Evolutionary conservation across 192 early-diverging fungal genomes (phyloP), one percentile per base, ranked within the genome.

Genomic region (Coemansia sp.): DNA sequence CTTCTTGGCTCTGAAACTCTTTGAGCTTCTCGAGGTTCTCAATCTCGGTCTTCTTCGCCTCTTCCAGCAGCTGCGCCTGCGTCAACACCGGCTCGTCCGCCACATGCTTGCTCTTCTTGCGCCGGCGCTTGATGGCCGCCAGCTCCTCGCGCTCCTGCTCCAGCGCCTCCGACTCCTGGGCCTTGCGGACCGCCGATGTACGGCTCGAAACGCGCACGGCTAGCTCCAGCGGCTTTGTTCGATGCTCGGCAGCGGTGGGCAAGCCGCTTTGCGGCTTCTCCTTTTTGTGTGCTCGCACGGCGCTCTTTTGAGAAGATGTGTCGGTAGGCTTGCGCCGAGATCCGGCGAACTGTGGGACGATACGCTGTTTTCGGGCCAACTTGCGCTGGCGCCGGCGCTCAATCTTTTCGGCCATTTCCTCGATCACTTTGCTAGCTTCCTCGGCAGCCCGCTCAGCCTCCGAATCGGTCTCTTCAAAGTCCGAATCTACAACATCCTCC

Each of bases 381-480:
- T 58, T 75, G 51, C 72, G 64, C 49, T 58, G 50, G 9, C 50
- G 38, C 34, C 58, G 31, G 22, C 65, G 65, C 43, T 75, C 65
- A 2, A 49, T 57, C 21, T 41, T 35, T 9, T 55, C 72, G 3
- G 58, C 19, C 48, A 60, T 36, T 2, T 53, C 53, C 23, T 75
- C 72, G 0, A 50, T 49, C 17, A 45, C 60, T 25, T 68, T 60
- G 47, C 40, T 61, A 6, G 57, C 61, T 2, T 40, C 65, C 21
- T 56, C 72, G 8, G 48, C 50, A 1, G 52, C 57, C 15, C 55
- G 43, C 42, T 75, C 72, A 3, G 56, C 72, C 41, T 75, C 72
- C 17, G 72, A 75, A 35, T 75, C 72, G 1, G 72, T 75, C 20
- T 75, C 72, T 22, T 55, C 58, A 49, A 75, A 75, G 25, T 75